These are phyloP conservation scores for Mycena haematopus DNA, from an alignment of 768 basidiomycete species.

Conservation along the genomic window DNA sequence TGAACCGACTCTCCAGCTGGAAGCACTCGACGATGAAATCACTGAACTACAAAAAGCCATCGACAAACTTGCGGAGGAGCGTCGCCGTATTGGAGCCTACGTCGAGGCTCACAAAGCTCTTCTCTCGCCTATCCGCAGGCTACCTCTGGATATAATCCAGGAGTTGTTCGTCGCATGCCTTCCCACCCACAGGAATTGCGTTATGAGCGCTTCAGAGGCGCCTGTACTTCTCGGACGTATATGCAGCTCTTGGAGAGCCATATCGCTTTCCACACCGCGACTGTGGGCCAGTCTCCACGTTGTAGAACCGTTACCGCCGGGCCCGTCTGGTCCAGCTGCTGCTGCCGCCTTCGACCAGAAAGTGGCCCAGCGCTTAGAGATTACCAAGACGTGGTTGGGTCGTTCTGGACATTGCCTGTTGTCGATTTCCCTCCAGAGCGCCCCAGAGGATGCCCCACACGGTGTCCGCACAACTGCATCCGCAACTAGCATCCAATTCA, in stretches of 20 bases:
- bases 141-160: slow-evolving; percentile 31
- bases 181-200: slow-evolving; percentile 10
- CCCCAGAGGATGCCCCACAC: background rate
- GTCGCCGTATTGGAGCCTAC: background rate
- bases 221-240: slow-evolving; percentile 33
- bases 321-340: too few species aligned
- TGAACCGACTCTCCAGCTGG: background rate
- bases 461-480: background rate
- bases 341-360: background rate
- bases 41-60: slow-evolving; percentile 1
- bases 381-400: background rate
- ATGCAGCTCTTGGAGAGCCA: slow-evolving; percentile 36
- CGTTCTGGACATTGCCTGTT: slow-evolving; percentile 6
- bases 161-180: slow-evolving; percentile 38
- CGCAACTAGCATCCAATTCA: background rate
- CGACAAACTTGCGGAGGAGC: slow-evolving; percentile 1
- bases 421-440: slow-evolving; percentile 1
- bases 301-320: slow-evolving; percentile 3
- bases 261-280: slow-evolving; percentile 33
- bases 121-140: slow-evolving; percentile 14
- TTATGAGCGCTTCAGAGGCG: slow-evolving; percentile 29
- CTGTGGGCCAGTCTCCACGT: slow-evolving; percentile 32
- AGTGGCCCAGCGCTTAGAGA: background rate
- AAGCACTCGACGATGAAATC: slow-evolving; percentile 4
- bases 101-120: slow-evolving; percentile 3